Evolutionary conservation across 2,329 filamentous ascomycete species (phyloP).

Genomic region (Penicillium freii): DNA sequence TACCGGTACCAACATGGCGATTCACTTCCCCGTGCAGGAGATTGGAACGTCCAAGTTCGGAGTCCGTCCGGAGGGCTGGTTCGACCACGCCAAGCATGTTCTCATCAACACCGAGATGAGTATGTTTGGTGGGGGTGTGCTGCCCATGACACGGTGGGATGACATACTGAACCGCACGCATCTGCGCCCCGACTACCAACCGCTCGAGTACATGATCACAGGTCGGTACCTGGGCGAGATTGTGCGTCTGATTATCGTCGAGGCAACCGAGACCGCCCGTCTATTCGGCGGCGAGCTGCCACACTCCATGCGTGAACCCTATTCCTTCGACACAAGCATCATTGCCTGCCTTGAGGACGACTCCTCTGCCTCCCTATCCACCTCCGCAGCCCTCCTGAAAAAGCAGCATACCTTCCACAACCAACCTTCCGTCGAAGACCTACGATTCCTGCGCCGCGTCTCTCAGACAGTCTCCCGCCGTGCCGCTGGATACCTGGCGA

Average conservation of each 20-base stretch:
- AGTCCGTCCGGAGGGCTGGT: slow-evolving; percentile 54
- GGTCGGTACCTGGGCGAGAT: slow-evolving; percentile 65
- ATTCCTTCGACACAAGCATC: slow-evolving; percentile 59
- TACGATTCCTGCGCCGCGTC: slow-evolving; percentile 55
- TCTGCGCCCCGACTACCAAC: slow-evolving; percentile 61
- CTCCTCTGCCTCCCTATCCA: slow-evolving; percentile 36
- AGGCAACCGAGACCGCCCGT: slow-evolving; percentile 56
- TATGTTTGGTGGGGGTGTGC: slow-evolving; percentile 60
- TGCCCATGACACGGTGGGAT: slow-evolving; percentile 62
- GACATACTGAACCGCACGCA: slow-evolving; percentile 58
- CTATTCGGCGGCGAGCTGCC: slow-evolving; percentile 59
- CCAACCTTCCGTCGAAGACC: slow-evolving; percentile 49
- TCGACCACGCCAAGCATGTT: slow-evolving; percentile 57
- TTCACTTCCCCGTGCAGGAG: slow-evolving; percentile 57
- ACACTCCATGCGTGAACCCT: slow-evolving; percentile 54
- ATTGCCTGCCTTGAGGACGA: slow-evolving; percentile 58
- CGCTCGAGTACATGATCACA: slow-evolving; percentile 63
- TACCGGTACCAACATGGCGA: slow-evolving; percentile 64
- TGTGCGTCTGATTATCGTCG: slow-evolving; percentile 59
- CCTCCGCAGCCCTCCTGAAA: slow-evolving; percentile 49
- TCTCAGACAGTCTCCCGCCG: slow-evolving; percentile 56
- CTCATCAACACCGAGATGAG: slow-evolving; percentile 66
- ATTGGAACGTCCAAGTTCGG: slow-evolving; percentile 59
- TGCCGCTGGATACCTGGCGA: slow-evolving; percentile 62
- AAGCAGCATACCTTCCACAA: slow-evolving; percentile 51